Percentiles rank a stretch among this genome's conserved stretches.
Evolutionary conservation across 139 green algal species (phyloP).

Genomic region (Astrephomene gubernaculifera): DNA sequence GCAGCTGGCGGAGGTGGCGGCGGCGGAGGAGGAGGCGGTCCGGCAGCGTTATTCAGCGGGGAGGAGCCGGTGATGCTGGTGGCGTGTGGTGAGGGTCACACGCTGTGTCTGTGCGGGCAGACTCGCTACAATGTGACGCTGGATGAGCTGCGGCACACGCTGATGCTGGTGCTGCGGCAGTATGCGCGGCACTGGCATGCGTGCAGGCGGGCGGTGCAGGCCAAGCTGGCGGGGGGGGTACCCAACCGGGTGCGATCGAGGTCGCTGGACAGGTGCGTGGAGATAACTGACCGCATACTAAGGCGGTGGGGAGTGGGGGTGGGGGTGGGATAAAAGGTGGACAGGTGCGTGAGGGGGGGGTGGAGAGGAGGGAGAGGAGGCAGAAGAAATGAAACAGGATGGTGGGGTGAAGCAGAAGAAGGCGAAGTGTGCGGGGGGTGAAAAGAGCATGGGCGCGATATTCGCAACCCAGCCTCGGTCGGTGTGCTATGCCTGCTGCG

Average conservation of each 20-base stretch:
- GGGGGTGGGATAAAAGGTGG: neutral
- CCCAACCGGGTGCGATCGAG: neutral
- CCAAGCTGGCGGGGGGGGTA: neutral
- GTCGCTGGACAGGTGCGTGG: constrained; percentile 16
- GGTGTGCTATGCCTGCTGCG: no score
- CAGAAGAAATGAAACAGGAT: neutral
- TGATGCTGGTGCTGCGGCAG: constrained; percentile 42
- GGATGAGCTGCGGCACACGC: constrained; percentile 18
- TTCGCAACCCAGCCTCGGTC: no score
- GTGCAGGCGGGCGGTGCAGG: neutral
- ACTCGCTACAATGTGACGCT: constrained; percentile 2
- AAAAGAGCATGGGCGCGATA: no score
- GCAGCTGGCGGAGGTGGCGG: no score
- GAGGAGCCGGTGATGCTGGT: constrained; percentile 27
- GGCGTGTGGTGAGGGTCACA: constrained; percentile 36
- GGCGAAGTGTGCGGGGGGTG: no score
- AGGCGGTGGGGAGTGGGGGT: neutral
- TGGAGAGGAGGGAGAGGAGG: neutral
- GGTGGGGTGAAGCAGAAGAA: neutral
- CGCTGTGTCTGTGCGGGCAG: constrained; percentile 24
- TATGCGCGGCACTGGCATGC: constrained; percentile 41
- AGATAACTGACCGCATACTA: neutral
- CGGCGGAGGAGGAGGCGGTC: no score
- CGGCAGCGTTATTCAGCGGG: neutral
- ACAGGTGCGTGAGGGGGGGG: neutral